A percentile compares a stretch with the other conserved stretches of the same genome.
Conservation (phyloP, 345 rosid species). For the Eucalyptus regnans region DNA sequence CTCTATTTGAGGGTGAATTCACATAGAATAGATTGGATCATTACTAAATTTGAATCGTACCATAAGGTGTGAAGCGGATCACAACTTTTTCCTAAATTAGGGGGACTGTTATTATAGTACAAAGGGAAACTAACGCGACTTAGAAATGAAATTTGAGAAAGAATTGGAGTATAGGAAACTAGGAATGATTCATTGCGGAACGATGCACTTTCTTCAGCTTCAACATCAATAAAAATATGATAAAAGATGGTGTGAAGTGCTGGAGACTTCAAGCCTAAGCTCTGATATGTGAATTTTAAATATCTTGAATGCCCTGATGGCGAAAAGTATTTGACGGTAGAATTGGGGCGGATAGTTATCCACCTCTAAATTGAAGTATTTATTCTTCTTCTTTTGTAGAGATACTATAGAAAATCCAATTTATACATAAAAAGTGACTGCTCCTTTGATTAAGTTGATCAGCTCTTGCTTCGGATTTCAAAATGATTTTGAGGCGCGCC, state of each 20-base stretch:
- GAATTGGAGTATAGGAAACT: not conserved
- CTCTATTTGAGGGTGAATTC: not conserved
- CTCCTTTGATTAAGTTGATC: not conserved
- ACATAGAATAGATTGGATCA: rapidly evolving
- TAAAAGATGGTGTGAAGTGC: not conserved
- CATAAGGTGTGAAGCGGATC: rapidly evolving
- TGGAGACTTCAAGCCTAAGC: not conserved
- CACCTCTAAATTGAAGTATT: not conserved
- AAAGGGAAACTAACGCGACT: not conserved
- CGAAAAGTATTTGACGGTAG: not conserved
- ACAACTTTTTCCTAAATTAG: not conserved
- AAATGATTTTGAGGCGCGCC: not conserved
- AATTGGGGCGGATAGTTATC: not conserved
- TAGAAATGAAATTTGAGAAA: not conserved
- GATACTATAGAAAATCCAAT: not conserved
- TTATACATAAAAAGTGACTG: not conserved
- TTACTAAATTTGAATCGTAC: not conserved
- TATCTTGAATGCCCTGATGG: not conserved
- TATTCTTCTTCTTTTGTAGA: not conserved
- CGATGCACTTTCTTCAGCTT: not conserved
- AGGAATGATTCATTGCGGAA: not conserved
- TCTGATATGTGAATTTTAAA: not conserved
- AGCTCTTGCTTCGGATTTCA: not conserved
- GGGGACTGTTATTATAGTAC: not conserved
- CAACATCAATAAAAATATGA: not conserved